A percentile compares a stretch with the other conserved stretches of the same genome.
Evolutionary conservation across 1,139 yeast species (phyloP).

Genomic region (Yamadazyma dendronema): DNA sequence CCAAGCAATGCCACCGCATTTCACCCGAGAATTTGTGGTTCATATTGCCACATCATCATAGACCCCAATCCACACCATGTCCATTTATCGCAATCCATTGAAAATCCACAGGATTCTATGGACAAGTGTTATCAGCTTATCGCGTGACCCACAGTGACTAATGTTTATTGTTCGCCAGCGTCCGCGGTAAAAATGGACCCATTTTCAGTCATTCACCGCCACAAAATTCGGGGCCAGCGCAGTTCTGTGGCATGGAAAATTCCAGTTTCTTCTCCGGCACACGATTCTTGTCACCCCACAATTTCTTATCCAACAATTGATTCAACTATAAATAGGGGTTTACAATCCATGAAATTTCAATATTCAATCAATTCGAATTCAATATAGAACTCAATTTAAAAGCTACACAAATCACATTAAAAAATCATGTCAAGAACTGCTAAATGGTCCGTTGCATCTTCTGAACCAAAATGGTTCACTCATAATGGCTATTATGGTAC

Average conservation of each 20-base stretch:
- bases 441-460: conserved; percentile 63
- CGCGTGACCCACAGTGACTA: conserved; percentile 1
- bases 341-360: background rate
- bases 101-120: no score
- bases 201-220: background rate
- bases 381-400: background rate
- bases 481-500: conserved; percentile 65
- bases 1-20: no score
- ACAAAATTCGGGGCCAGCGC: background rate
- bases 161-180: no score
- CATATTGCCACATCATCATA: no score
- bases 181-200: background rate
- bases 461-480: conserved; percentile 72
- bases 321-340: conserved; percentile 4
- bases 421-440: conserved; percentile 77
- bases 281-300: conserved; percentile 8
- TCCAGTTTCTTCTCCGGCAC: conserved; percentile 3
- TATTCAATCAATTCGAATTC: background rate
- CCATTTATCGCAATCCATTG: no score
- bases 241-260: background rate
- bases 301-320: background rate
- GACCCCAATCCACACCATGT: background rate
- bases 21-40: no score
- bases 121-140: background rate
- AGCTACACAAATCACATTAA: background rate